Evolutionary conservation across 495 filamentous ascomycete species (phyloP).

Genomic region (Talaromyces thailandensis): DNA sequence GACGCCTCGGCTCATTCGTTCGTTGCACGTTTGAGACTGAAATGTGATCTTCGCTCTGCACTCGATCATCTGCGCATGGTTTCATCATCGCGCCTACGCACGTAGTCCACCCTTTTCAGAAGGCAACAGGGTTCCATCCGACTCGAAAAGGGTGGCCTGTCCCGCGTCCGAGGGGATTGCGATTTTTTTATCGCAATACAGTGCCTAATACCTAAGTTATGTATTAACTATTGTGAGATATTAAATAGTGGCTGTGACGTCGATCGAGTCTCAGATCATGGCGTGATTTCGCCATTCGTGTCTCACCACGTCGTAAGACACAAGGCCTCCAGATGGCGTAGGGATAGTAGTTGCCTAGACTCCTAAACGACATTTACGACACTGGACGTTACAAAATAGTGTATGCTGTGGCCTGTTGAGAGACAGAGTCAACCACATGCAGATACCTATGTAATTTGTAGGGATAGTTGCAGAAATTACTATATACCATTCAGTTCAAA

Average conservation of each 20-base stretch:
- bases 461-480: neutral
- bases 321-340: too few relatives aligned
- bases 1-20: neutral
- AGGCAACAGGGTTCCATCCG: neutral
- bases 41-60: neutral
- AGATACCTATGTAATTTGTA: too few relatives aligned
- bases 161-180: neutral
- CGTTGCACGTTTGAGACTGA: neutral
- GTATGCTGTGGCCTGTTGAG: neutral
- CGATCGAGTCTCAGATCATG: too few relatives aligned
- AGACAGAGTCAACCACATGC: neutral
- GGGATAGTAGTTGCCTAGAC: too few relatives aligned
- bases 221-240: too few relatives aligned
- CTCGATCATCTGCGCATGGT: neutral
- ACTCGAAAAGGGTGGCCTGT: neutral
- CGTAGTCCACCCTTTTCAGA: neutral
- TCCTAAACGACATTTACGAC: too few relatives aligned
- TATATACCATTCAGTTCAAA: neutral
- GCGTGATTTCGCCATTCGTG: too few relatives aligned
- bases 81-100: neutral
- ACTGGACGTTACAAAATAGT: neutral
- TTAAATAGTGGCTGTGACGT: too few relatives aligned
- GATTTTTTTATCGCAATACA: too few relatives aligned
- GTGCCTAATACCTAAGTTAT: too few relatives aligned
- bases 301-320: too few relatives aligned